Evolutionary conservation across 371 early-diverging fungal genomes (phyloP).

Genomic region (Haplosporangium sp.): DNA sequence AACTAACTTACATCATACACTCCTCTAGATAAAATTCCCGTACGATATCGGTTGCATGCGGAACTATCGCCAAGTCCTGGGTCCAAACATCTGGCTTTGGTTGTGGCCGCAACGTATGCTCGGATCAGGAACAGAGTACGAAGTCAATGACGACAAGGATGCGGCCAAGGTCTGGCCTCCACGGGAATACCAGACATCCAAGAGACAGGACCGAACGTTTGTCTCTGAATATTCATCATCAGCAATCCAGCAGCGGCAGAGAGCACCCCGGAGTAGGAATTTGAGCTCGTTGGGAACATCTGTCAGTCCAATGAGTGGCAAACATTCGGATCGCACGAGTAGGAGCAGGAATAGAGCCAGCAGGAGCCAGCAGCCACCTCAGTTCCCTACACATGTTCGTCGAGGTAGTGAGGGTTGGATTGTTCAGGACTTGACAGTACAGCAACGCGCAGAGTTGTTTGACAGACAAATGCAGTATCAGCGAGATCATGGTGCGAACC

Average conservation of each 20-base stretch:
- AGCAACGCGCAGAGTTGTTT: slow-evolving; percentile 42
- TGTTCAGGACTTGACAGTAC: slow-evolving; percentile 48
- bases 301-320: neutral
- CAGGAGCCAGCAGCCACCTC: neutral
- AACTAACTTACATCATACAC: neutral
- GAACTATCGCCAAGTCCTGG: slow-evolving; percentile 86
- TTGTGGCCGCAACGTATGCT: slow-evolving; percentile 69
- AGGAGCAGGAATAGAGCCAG: neutral
- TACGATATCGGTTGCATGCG: slow-evolving; percentile 89
- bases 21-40: slow-evolving; percentile 76
- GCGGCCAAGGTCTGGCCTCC: slow-evolving; percentile 65
- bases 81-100: slow-evolving; percentile 76
- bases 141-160: slow-evolving; percentile 62
- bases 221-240: slow-evolving; percentile 46
- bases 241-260: slow-evolving; percentile 7
- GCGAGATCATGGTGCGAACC: neutral
- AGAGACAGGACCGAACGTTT: slow-evolving; percentile 47
- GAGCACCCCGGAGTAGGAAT: neutral
- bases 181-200: slow-evolving; percentile 62
- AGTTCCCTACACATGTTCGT: slow-evolving; percentile 46
- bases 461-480: slow-evolving; percentile 31
- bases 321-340: neutral
- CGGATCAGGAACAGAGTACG: slow-evolving; percentile 80
- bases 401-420: slow-evolving; percentile 56
- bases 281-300: slow-evolving; percentile 18